Evolutionary conservation across 176 grass and related monocot genomes (phyloP).

Genomic region (Paspalum vaginatum): DNA sequence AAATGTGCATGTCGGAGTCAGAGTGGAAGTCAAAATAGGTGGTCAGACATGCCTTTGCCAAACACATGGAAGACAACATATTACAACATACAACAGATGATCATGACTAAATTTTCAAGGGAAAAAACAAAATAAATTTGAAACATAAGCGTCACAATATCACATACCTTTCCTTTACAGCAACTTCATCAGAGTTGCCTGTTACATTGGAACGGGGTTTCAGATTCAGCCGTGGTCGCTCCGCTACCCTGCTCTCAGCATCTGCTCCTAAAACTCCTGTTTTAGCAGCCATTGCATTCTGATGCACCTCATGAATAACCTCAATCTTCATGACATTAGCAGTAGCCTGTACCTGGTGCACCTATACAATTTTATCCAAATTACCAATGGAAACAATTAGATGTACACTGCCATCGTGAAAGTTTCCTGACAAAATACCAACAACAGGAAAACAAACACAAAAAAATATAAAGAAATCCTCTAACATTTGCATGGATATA

Average conservation of each 20-base stretch:
- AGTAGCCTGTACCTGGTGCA: constrained; percentile 34
- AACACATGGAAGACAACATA: not conserved
- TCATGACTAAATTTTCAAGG: constrained; percentile 12
- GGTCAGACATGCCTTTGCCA: constrained; percentile 4
- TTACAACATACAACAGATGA: constrained; percentile 19
- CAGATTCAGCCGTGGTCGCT: constrained; percentile 76
- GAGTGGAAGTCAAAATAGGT: constrained; percentile 8
- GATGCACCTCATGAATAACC: constrained; percentile 52
- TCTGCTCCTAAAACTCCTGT: constrained; percentile 50
- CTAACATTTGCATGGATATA: constrained; percentile 13
- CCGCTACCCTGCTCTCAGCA: constrained; percentile 43
- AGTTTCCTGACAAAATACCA: not conserved
- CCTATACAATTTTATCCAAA: constrained; percentile 39
- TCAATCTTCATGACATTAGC: constrained; percentile 45
- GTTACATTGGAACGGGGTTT: constrained; percentile 66
- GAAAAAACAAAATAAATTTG: not conserved
- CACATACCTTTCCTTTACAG: constrained; percentile 67
- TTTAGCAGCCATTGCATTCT: constrained; percentile 44
- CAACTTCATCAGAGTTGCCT: constrained; percentile 54
- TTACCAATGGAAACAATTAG: constrained; percentile 32
- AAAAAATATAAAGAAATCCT: constrained; percentile 22
- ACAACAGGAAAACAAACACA: constrained; percentile 16
- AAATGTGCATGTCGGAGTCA: not conserved
- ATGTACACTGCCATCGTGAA: not conserved
- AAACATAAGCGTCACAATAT: not conserved